These are phyloP conservation scores for Marchantia polymorpha DNA, from an alignment of 225 moss, liverwort and hornwort genomes.

Conservation along the genomic window DNA sequence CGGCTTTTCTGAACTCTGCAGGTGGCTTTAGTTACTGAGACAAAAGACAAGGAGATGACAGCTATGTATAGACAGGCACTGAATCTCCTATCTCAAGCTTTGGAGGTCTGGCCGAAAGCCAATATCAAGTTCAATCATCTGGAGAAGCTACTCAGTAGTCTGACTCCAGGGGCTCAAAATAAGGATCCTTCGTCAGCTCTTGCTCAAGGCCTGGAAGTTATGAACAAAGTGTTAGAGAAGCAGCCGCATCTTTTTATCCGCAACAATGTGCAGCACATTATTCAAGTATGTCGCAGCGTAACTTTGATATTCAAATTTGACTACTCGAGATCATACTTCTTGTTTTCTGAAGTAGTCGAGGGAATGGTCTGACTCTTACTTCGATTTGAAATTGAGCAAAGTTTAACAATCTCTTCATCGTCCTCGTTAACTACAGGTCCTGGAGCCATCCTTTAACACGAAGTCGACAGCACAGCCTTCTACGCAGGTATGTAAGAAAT, in stretches of 20 bases:
- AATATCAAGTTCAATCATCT: slow-evolving; percentile 98
- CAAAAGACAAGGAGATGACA: slow-evolving; percentile 92
- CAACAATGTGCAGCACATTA: slow-evolving; percentile 93
- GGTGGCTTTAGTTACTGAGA: slow-evolving; percentile 95
- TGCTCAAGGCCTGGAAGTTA: slow-evolving; percentile 92
- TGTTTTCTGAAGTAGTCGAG: no score
- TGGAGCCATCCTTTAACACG: slow-evolving; percentile 49
- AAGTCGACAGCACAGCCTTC: slow-evolving; percentile 39
- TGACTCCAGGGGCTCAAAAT: slow-evolving; percentile 73
- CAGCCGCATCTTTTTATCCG: slow-evolving; percentile 94
- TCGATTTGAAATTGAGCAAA: background rate
- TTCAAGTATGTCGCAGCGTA: slow-evolving; percentile 57
- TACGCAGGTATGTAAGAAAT: slow-evolving; percentile 26
- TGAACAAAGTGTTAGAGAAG: slow-evolving; percentile 94
- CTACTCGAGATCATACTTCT: no score
- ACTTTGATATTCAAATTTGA: background rate
- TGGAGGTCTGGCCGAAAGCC: slow-evolving; percentile 98
- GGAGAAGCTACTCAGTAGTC: slow-evolving; percentile 80
- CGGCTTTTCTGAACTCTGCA: slow-evolving; percentile 31
- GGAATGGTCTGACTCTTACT: background rate
- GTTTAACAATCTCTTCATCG: no score
- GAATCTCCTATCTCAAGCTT: slow-evolving; percentile 82
- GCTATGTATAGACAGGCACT: slow-evolving; percentile 93
- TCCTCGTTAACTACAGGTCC: slow-evolving; percentile 25
- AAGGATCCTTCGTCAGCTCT: slow-evolving; percentile 93